Conservation (phyloP, 495 filamentous ascomycete species). For the Aspergillus bertholletiae region DNA sequence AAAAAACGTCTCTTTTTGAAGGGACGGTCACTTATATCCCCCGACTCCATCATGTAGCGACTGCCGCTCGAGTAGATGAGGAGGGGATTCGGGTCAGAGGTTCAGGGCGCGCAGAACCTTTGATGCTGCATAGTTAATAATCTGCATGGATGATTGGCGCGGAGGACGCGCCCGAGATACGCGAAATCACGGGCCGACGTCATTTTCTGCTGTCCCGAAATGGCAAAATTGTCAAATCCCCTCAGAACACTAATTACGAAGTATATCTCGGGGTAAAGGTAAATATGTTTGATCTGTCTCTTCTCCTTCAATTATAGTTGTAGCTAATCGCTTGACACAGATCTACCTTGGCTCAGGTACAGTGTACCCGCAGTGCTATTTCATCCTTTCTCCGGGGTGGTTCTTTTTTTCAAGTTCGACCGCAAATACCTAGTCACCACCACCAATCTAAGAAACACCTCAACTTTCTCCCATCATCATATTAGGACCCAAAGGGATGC, state of each 20-base stretch:
- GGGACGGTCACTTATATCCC: slow-evolving; percentile 58
- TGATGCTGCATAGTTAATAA: not conserved
- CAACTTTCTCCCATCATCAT: slow-evolving; percentile 11
- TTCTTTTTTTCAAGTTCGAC: too few species aligned
- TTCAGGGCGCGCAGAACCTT: not conserved
- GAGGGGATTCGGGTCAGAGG: not conserved
- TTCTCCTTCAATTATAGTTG: too few species aligned
- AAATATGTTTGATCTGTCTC: too few species aligned
- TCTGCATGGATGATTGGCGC: not conserved
- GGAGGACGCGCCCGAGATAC: not conserved
- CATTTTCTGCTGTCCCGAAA: not conserved
- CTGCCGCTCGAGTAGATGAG: not conserved
- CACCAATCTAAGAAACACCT: not conserved
- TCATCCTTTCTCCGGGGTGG: not conserved
- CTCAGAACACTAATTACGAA: too few species aligned
- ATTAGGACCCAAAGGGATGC: slow-evolving; percentile 21
- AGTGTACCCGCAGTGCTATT: not conserved
- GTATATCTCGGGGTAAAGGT: too few species aligned
- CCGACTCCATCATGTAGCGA: slow-evolving; percentile 46
- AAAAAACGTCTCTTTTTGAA: slow-evolving; percentile 83
- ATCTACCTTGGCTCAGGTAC: too few species aligned
- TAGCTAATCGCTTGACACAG: too few species aligned
- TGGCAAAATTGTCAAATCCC: not conserved
- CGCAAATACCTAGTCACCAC: not conserved
- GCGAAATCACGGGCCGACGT: slow-evolving; percentile 1